A percentile compares a stretch with the other conserved stretches of the same genome.
These are phyloP conservation scores for Pleurotus pulmonarius DNA, from an alignment of 768 basidiomycete species.

Conservation along the genomic window DNA sequence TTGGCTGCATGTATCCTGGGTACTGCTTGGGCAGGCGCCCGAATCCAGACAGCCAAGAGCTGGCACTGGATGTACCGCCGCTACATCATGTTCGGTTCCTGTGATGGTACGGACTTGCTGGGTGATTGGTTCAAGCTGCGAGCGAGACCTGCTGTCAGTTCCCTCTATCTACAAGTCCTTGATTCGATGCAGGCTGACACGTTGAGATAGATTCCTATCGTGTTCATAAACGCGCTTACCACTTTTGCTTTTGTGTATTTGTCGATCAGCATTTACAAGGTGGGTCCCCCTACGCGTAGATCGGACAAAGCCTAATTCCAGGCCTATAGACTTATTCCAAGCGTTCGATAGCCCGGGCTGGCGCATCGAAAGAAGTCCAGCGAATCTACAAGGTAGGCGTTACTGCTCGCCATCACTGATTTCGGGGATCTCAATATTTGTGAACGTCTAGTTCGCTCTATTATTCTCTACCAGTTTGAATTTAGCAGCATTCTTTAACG, in stretches of 20 bases:
- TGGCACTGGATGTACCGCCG: constrained; percentile 28
- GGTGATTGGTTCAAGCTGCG: constrained; percentile 39
- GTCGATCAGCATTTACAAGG: constrained; percentile 39
- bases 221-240: constrained; percentile 32
- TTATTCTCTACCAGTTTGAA: constrained; percentile 46
- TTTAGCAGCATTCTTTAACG: constrained; percentile 44
- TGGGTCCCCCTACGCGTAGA: constrained; percentile 12
- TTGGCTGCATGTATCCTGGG: constrained; percentile 43
- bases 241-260: constrained; percentile 35
- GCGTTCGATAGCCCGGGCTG: constrained; percentile 46
- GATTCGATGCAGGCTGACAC: background rate
- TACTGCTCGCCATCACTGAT: background rate
- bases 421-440: background rate
- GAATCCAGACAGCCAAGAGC: constrained; percentile 28
- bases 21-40: constrained; percentile 44
- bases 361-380: constrained; percentile 39
- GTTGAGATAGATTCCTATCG: constrained; percentile 32
- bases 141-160: constrained; percentile 32
- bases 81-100: constrained; percentile 33
- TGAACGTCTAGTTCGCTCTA: constrained; percentile 35
- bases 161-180: background rate
- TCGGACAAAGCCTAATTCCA: background rate
- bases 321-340: constrained; percentile 35
- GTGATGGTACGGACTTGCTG: constrained; percentile 35
- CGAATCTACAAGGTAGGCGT: constrained; percentile 42